A percentile compares a stretch with the other conserved stretches of the same genome.
These are phyloP conservation scores for Rosellinia necatrix DNA, from an alignment of 2,329 filamentous ascomycete genomes.

Conservation along the genomic window DNA sequence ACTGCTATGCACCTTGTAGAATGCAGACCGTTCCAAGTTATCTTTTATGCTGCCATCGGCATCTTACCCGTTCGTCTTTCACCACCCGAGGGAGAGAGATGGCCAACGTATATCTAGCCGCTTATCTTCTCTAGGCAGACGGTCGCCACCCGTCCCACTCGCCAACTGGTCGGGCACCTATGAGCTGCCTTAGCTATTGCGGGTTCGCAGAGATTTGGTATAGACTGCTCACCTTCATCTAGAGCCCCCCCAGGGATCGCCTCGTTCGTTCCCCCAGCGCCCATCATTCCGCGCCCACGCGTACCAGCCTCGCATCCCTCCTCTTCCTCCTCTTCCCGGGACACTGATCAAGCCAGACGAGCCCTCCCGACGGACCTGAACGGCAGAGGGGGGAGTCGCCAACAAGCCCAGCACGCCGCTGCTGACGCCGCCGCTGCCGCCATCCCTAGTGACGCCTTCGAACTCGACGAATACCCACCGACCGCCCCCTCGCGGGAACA, in stretches of 20 bases:
- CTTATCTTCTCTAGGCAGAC: too few relatives aligned
- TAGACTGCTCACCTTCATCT: too few relatives aligned
- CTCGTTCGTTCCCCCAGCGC: background rate
- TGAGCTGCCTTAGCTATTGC: too few relatives aligned
- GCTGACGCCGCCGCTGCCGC: background rate
- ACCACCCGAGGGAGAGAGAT: too few relatives aligned
- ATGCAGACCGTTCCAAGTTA: too few relatives aligned
- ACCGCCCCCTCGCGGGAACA: constrained; percentile 29
- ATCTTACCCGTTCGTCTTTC: too few relatives aligned
- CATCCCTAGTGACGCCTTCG: constrained; percentile 28
- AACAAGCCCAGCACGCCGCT: constrained; percentile 4
- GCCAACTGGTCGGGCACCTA: too few relatives aligned
- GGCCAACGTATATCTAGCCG: too few relatives aligned
- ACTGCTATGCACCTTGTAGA: too few relatives aligned
- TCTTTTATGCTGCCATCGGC: too few relatives aligned
- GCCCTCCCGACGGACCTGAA: constrained; percentile 28
- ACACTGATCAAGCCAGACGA: constrained; percentile 31
- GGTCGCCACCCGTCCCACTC: too few relatives aligned
- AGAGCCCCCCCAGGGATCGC: background rate
- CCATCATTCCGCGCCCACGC: constrained; percentile 37
- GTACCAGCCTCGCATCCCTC: constrained; percentile 34
- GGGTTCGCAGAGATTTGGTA: too few relatives aligned
- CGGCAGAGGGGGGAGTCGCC: constrained; percentile 38
- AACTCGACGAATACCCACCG: constrained; percentile 45
- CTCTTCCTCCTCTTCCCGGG: constrained; percentile 42